Conservation (phyloP, 306 rosid genomes). For the Amphicarpaea edgeworthii region DNA sequence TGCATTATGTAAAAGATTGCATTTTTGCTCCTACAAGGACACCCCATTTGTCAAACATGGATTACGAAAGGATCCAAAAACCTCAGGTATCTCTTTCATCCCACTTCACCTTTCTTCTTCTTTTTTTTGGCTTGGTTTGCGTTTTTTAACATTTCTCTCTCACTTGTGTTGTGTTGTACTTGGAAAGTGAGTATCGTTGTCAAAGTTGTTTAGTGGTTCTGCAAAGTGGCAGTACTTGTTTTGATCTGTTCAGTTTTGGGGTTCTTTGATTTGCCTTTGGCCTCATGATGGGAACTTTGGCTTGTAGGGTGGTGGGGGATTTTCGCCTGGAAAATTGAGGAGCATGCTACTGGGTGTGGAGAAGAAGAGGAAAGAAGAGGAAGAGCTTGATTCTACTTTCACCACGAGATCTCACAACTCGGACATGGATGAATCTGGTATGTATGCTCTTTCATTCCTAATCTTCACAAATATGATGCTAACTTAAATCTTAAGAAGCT, state of each 20-base stretch:
- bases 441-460: conserved; percentile 45
- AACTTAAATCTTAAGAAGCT: neutral
- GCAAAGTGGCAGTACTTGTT: conserved; percentile 40
- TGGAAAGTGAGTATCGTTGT: conserved; percentile 30
- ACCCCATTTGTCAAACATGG: conserved; percentile 62
- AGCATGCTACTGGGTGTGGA: conserved; percentile 84
- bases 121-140: neutral
- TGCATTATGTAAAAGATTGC: conserved; percentile 47
- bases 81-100: conserved; percentile 64
- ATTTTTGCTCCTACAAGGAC: conserved; percentile 40
- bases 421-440: conserved; percentile 79
- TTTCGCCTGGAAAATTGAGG: conserved; percentile 92
- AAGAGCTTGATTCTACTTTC: conserved; percentile 68
- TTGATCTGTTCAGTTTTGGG: conserved; percentile 48
- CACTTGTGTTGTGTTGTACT: conserved; percentile 7
- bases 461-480: conserved; percentile 25
- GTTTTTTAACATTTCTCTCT: conserved; percentile 25
- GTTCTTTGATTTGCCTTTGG: conserved; percentile 28
- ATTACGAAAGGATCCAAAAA: conserved; percentile 94
- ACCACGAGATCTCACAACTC: conserved; percentile 71
- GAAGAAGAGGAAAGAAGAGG: conserved; percentile 80
- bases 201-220: conserved; percentile 33
- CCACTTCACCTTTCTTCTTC: neutral
- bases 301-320: conserved; percentile 82
- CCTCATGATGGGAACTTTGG: conserved; percentile 41